These are phyloP conservation scores for Prototheca cutis DNA, from an alignment of 163 green algal genomes.

Conservation along the genomic window DNA sequence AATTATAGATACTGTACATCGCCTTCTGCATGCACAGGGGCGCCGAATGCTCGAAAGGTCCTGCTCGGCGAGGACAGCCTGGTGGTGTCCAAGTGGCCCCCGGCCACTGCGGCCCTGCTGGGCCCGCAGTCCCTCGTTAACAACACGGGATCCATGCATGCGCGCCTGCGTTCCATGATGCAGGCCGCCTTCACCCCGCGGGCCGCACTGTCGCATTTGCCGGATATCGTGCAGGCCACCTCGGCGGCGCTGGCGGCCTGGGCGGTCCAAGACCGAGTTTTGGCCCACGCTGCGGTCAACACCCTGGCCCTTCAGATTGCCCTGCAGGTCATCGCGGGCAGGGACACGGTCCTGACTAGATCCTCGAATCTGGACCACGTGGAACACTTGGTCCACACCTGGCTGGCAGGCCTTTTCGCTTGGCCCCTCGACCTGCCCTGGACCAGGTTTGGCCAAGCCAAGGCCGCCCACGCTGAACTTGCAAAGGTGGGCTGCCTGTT, in stretches of 20 bases:
- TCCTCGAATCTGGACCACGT: neutral
- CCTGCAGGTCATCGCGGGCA: constrained; percentile 9
- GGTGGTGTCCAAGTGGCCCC: neutral
- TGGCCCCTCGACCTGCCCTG: neutral
- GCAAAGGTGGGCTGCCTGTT: neutral
- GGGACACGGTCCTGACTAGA: too few relatives aligned
- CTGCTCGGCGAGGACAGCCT: neutral
- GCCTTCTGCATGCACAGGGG: neutral
- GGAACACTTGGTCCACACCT: constrained; percentile 2
- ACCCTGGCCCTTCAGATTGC: constrained; percentile 8
- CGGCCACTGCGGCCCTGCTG: neutral
- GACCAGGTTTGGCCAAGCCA: neutral
- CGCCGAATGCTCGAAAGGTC: neutral
- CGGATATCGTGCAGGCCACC: constrained; percentile 1
- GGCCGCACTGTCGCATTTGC: constrained; percentile 8
- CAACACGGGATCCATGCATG: neutral
- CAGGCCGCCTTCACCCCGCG: constrained; percentile 14
- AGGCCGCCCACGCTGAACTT: neutral
- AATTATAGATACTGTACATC: neutral
- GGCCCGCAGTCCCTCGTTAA: neutral
- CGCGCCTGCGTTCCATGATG: neutral
- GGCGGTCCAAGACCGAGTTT: neutral
- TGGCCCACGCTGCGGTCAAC: constrained; percentile 5
- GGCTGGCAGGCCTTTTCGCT: constrained; percentile 19
- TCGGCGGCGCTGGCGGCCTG: constrained; percentile 2